These are phyloP conservation scores for Chytriomyces confervae DNA, from an alignment of 192 early-diverging fungal species.

Conservation along the genomic window DNA sequence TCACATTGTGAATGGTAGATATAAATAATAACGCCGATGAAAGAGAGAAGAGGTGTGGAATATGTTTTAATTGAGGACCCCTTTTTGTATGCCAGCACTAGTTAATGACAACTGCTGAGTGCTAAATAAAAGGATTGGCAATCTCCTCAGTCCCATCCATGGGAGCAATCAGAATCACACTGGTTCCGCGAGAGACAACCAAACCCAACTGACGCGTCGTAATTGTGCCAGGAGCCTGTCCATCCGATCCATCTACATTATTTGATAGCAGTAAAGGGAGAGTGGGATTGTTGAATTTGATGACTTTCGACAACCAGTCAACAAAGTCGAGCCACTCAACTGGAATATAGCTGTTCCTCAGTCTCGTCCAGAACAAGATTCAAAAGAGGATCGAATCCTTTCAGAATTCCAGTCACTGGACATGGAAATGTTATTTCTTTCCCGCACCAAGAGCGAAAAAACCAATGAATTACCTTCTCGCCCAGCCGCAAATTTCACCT, in stretches of 20 bases:
- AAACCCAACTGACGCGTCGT: slow-evolving; percentile 79
- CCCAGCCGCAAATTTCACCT: slow-evolving; percentile 91
- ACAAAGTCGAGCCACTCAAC: slow-evolving; percentile 15
- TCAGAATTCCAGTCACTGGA: slow-evolving; percentile 87
- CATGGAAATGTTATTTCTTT: neutral
- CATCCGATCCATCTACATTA: slow-evolving; percentile 18
- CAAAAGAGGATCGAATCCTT: slow-evolving; percentile 90
- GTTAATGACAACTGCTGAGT: neutral
- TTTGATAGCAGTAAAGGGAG: neutral
- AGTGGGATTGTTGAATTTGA: too few species aligned
- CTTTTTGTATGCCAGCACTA: neutral
- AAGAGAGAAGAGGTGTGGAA: too few species aligned
- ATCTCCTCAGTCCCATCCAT: slow-evolving; percentile 90
- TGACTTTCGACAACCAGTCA: too few species aligned
- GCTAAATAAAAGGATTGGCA: slow-evolving; percentile 78
- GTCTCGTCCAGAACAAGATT: slow-evolving; percentile 96
- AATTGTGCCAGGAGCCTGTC: slow-evolving; percentile 33
- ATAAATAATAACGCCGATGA: too few species aligned
- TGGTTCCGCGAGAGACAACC: slow-evolving; percentile 86
- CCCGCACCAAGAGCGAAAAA: neutral
- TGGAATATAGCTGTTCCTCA: slow-evolving; percentile 68
- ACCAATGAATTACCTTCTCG: slow-evolving; percentile 78
- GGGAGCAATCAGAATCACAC: slow-evolving; percentile 89
- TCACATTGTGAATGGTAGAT: too few species aligned
- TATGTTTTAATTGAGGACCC: too few species aligned